A percentile compares a stretch with the other conserved stretches of the same genome.
phyloP scores from a whole-genome alignment of 805 yeast genomes.

The Candida tammaniensis region DNA sequence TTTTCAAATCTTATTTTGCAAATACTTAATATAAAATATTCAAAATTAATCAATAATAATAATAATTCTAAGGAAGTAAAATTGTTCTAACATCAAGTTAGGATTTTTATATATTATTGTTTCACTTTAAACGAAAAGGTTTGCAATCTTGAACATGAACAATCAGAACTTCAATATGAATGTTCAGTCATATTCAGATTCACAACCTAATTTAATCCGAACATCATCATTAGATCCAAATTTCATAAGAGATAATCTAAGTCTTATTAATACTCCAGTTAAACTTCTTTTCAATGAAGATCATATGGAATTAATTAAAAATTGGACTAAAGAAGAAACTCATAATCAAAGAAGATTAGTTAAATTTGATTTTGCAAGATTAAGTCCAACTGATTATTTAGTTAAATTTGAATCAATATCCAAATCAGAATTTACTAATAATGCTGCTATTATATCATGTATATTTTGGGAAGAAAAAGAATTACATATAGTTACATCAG shows the following conservation, averaged over 20 bases:
- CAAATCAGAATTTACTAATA: conserved; percentile 32
- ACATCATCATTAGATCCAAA: conserved; percentile 23
- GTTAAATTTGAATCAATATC: conserved; percentile 38
- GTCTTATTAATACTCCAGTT: conserved; percentile 25
- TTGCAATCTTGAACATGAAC: too few species aligned
- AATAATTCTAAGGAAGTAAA: too few species aligned
- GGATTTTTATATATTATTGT: too few species aligned
- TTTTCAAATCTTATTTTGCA: too few species aligned
- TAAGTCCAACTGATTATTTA: conserved; percentile 26
- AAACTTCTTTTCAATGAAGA: conserved; percentile 28
- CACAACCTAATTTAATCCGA: conserved; percentile 16
- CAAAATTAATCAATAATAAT: too few species aligned
- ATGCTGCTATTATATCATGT: conserved; percentile 53
- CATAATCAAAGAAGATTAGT: conserved; percentile 47
- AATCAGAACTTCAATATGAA: too few species aligned
- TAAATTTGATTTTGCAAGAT: conserved; percentile 37
- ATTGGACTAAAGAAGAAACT: conserved; percentile 49
- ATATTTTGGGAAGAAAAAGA: conserved; percentile 52
- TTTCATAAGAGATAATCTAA: conserved; percentile 17
- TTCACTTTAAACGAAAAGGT: too few species aligned
- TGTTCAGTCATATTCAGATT: too few species aligned
- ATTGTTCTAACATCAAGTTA: too few species aligned
- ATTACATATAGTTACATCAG: conserved; percentile 57
- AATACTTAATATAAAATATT: too few species aligned
- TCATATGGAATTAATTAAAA: conserved; percentile 31